Evolutionary conservation across 2,329 filamentous ascomycete species (phyloP).

Genomic region (Achaetomium macrosporum): DNA sequence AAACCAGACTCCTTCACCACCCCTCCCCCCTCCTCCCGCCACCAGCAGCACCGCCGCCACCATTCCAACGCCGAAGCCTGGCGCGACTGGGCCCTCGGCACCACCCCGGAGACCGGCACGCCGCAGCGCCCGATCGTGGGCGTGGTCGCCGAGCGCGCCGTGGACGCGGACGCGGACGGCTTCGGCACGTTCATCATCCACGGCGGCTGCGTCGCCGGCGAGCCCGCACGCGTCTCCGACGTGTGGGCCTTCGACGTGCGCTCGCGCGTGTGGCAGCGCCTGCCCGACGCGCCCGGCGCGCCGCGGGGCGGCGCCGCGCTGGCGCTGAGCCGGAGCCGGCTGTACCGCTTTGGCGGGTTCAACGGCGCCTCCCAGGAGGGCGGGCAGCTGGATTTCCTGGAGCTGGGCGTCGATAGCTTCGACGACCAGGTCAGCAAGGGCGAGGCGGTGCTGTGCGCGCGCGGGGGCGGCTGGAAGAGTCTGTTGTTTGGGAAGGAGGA

Average conservation of each 20-base stretch:
- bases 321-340: slow-evolving; percentile 53
- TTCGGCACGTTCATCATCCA: slow-evolving; percentile 69
- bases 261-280: slow-evolving; percentile 59
- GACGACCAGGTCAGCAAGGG: slow-evolving; percentile 42
- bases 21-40: slow-evolving; percentile 20
- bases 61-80: slow-evolving; percentile 36
- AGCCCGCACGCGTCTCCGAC: slow-evolving; percentile 53
- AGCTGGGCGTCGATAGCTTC: slow-evolving; percentile 51
- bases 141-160: slow-evolving; percentile 50
- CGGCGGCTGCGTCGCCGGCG: slow-evolving; percentile 63
- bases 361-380: slow-evolving; percentile 66
- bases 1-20: slow-evolving; percentile 47
- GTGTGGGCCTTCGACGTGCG: slow-evolving; percentile 72
- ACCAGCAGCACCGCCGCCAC: slow-evolving; percentile 26
- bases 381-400: slow-evolving; percentile 62
- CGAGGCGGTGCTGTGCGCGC: slow-evolving; percentile 46
- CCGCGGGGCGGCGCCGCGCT: slow-evolving; percentile 63
- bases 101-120: slow-evolving; percentile 45
- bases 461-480: slow-evolving; percentile 49
- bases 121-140: slow-evolving; percentile 56
- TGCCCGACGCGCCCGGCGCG: slow-evolving; percentile 61
- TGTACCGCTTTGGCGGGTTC: slow-evolving; percentile 78
- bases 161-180: slow-evolving; percentile 56
- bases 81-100: slow-evolving; percentile 45
- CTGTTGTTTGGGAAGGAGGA: slow-evolving; percentile 31